phyloP scores from a whole-genome alignment of 495 filamentous ascomycete genomes.

The Podospora appendiculata region DNA sequence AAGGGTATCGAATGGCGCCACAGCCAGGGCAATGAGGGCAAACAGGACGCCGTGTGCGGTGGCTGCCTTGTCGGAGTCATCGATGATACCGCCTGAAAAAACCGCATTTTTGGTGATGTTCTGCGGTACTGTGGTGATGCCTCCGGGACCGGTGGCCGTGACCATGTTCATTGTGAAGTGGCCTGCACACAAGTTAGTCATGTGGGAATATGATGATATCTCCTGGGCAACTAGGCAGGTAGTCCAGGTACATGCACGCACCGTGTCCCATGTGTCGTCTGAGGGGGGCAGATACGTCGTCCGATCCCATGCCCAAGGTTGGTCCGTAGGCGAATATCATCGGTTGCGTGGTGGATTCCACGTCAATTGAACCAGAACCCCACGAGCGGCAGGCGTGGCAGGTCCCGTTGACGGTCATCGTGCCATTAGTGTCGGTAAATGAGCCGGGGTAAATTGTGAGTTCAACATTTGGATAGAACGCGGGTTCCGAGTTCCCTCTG shows the following conservation, averaged over 20 bases:
- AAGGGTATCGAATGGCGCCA: constrained; percentile 49
- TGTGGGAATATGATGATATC: background rate
- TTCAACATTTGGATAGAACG: constrained; percentile 27
- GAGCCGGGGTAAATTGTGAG: constrained; percentile 30
- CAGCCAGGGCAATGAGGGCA: constrained; percentile 41
- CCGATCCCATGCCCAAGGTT: constrained; percentile 19
- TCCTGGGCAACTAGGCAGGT: background rate
- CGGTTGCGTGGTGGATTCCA: constrained; percentile 25
- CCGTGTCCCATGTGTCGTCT: constrained; percentile 47
- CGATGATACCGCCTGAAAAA: constrained; percentile 15
- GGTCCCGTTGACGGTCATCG: constrained; percentile 37
- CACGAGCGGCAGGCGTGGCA: constrained; percentile 43
- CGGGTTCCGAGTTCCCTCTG: constrained; percentile 41
- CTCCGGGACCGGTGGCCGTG: constrained; percentile 34
- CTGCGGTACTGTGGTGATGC: constrained; percentile 1
- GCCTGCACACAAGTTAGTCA: constrained; percentile 8
- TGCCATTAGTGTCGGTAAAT: background rate
- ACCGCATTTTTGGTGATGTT: constrained; percentile 7
- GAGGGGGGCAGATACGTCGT: constrained; percentile 34
- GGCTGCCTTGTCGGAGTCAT: constrained; percentile 12
- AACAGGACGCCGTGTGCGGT: constrained; percentile 46
- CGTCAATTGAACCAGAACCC: constrained; percentile 24
- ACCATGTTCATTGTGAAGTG: constrained; percentile 46
- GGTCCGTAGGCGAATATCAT: constrained; percentile 54
- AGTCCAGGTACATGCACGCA: background rate